Conservation (phyloP, 805 yeast species). For the Saturnispora saitoi region DNA sequence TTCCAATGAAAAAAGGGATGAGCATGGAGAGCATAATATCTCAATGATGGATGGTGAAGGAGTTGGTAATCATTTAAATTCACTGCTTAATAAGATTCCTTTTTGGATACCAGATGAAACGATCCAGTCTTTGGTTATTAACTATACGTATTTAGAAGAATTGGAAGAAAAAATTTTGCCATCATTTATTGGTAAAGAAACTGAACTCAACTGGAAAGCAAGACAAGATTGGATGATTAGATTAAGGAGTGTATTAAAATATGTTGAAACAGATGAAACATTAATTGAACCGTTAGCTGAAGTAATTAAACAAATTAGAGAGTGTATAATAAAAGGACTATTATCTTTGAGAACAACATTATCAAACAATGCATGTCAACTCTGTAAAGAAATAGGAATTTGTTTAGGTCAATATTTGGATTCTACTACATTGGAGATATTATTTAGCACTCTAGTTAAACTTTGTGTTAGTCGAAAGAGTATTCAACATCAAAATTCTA, state of each 20-base stretch:
- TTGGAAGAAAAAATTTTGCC: conserved; percentile 24
- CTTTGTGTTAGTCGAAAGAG: conserved; percentile 54
- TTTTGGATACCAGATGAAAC: conserved; percentile 2
- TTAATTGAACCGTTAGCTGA: conserved; percentile 3
- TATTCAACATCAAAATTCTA: conserved; percentile 51
- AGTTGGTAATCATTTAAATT: background rate
- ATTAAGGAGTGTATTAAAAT: conserved; percentile 53
- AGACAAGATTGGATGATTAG: conserved; percentile 57
- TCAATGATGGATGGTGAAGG: background rate
- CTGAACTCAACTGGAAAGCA: conserved; percentile 76
- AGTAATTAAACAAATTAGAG: conserved; percentile 35
- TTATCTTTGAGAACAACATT: conserved; percentile 78
- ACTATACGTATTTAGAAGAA: conserved; percentile 26
- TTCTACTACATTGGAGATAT: conserved; percentile 38
- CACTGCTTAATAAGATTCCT: background rate
- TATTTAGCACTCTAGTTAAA: conserved; percentile 41
- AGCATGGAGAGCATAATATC: background rate
- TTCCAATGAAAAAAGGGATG: conserved; percentile 15
- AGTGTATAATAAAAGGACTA: conserved; percentile 57
- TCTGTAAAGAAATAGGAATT: conserved; percentile 59
- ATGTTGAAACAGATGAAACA: conserved; percentile 30
- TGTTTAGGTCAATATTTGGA: conserved; percentile 35
- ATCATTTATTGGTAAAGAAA: conserved; percentile 63
- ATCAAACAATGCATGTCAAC: conserved; percentile 63
- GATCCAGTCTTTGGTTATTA: conserved; percentile 22